phyloP scores from a whole-genome alignment of 2,329 filamentous ascomycete genomes.

The Penicillium sp. region DNA sequence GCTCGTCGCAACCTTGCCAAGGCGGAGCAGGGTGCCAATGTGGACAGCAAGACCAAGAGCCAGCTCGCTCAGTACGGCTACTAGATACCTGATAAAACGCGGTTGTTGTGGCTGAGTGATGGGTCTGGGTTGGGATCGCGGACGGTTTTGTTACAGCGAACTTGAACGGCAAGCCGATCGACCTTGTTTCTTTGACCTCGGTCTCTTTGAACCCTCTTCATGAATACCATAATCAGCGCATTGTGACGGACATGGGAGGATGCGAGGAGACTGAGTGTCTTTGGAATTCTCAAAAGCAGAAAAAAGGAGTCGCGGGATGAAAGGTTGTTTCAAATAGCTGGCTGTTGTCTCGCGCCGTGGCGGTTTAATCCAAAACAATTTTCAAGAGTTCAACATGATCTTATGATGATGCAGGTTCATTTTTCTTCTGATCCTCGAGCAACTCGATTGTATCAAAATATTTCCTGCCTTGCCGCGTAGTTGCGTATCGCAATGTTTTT shows the following conservation, averaged over 20 bases:
- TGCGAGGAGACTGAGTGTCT: slow-evolving; percentile 27
- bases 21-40: slow-evolving; percentile 84
- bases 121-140: slow-evolving; percentile 38
- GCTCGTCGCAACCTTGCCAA: slow-evolving; percentile 83
- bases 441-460: neutral
- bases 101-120: slow-evolving; percentile 39
- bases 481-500: too few relatives aligned
- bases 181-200: slow-evolving; percentile 30
- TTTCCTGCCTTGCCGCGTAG: neutral
- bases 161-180: slow-evolving; percentile 39
- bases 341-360: slow-evolving; percentile 39
- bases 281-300: slow-evolving; percentile 27
- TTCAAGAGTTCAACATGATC: slow-evolving; percentile 36
- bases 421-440: slow-evolving; percentile 3
- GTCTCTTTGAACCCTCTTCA: slow-evolving; percentile 28
- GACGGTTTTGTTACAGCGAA: slow-evolving; percentile 38
- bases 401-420: slow-evolving; percentile 25
- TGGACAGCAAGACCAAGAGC: slow-evolving; percentile 79
- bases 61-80: slow-evolving; percentile 87
- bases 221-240: slow-evolving; percentile 31
- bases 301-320: slow-evolving; percentile 40
- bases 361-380: slow-evolving; percentile 41
- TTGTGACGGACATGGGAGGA: slow-evolving; percentile 35
- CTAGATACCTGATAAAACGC: slow-evolving; percentile 52
- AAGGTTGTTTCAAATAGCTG: slow-evolving; percentile 41